These are phyloP conservation scores for Sodiomyces alkalinus DNA, from an alignment of 2,329 filamentous ascomycete species.

Conservation along the genomic window DNA sequence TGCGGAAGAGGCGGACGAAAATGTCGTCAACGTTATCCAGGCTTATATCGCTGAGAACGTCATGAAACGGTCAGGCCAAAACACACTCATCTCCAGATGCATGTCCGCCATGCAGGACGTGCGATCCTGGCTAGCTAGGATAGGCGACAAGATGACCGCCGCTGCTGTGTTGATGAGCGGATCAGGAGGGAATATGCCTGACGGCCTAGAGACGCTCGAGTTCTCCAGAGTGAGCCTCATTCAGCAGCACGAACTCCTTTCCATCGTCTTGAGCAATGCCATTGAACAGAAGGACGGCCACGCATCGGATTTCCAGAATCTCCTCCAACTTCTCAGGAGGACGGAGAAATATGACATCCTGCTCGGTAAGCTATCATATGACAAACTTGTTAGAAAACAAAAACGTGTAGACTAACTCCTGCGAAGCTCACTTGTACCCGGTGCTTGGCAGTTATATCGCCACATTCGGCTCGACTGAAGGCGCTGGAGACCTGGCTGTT, in stretches of 20 bases:
- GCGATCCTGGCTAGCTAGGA: slow-evolving; percentile 58
- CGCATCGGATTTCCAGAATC: slow-evolving; percentile 55
- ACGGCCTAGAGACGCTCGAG: slow-evolving; percentile 63
- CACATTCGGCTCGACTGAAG: slow-evolving; percentile 64
- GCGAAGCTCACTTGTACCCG: slow-evolving; percentile 66
- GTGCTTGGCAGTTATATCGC: slow-evolving; percentile 63
- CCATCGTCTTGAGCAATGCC: slow-evolving; percentile 63
- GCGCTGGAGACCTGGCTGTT: slow-evolving; percentile 48
- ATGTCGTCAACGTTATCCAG: slow-evolving; percentile 32
- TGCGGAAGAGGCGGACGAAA: slow-evolving; percentile 36
- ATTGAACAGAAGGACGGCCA: slow-evolving; percentile 61
- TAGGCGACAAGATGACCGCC: slow-evolving; percentile 63
- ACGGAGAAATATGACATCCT: slow-evolving; percentile 63
- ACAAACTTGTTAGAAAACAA: slow-evolving; percentile 6
- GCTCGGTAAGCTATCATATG: slow-evolving; percentile 23
- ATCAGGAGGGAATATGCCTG: slow-evolving; percentile 32
- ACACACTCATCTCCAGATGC: slow-evolving; percentile 56
- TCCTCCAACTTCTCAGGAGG: slow-evolving; percentile 53
- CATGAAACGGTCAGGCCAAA: slow-evolving; percentile 31
- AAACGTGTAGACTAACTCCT: not conserved
- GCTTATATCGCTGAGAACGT: slow-evolving; percentile 41
- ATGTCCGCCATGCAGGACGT: slow-evolving; percentile 62
- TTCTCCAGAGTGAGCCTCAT: slow-evolving; percentile 68
- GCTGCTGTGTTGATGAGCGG: slow-evolving; percentile 58
- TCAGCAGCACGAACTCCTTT: slow-evolving; percentile 79